These are phyloP conservation scores for Lentinula lateritia DNA, from an alignment of 768 basidiomycete genomes.

Conservation along the genomic window DNA sequence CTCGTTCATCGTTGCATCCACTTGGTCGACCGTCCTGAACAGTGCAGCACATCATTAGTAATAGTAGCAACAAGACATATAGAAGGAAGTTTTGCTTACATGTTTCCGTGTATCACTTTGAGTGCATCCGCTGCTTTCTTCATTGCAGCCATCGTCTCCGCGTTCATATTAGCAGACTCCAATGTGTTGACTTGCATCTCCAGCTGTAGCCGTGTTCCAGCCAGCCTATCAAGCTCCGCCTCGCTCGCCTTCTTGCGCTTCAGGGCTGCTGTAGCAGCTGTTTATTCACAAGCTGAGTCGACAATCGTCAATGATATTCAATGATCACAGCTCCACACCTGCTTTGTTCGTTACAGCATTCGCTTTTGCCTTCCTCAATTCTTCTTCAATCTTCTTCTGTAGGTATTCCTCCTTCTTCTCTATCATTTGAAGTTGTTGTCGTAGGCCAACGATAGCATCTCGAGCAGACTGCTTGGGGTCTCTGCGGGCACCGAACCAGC, in stretches of 20 bases:
- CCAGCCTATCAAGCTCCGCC: conserved; percentile 77
- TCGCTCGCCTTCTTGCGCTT: conserved; percentile 92
- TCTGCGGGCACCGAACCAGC: conserved; percentile 80
- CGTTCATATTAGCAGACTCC: conserved; percentile 95
- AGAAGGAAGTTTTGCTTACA: conserved; percentile 50
- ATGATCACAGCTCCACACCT: conserved; percentile 49
- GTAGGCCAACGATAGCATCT: conserved; percentile 88
- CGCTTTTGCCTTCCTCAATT: conserved; percentile 82
- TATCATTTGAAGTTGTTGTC: conserved; percentile 93
- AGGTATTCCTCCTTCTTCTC: conserved; percentile 99
- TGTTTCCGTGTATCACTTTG: conserved; percentile 80
- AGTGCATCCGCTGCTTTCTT: conserved; percentile 91
- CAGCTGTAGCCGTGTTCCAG: conserved; percentile 82
- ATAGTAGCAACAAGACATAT: background rate
- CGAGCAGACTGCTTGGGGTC: conserved; percentile 82
- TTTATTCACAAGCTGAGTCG: conserved; percentile 6
- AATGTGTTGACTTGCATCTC: conserved; percentile 97
- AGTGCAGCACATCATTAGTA: background rate
- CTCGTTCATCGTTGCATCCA: conserved; percentile 82
- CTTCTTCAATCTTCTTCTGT: conserved; percentile 95
- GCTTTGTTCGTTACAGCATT: conserved; percentile 93
- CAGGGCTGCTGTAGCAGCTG: conserved; percentile 86
- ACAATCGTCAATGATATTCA: conserved; percentile 1
- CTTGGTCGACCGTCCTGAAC: conserved; percentile 75
- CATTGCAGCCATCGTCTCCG: conserved; percentile 96